A percentile compares a stretch with the other conserved stretches of the same genome.
phyloP scores from a whole-genome alignment of 2,329 filamentous ascomycete genomes.

The Rutstroemia sydowiana region DNA sequence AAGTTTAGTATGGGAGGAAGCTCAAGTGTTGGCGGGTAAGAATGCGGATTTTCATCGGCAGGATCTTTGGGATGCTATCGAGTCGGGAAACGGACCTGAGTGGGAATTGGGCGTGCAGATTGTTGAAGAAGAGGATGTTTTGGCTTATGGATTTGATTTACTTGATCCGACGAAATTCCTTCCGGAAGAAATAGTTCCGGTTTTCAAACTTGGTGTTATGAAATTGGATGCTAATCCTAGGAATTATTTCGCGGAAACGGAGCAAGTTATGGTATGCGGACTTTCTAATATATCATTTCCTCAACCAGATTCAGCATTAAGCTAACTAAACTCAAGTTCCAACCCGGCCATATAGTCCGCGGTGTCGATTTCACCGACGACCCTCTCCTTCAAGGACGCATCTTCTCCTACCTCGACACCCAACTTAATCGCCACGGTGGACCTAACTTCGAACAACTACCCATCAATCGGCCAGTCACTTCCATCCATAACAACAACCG shows the following conservation, averaged over 20 bases:
- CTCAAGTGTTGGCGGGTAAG: conserved; percentile 52
- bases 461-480: conserved; percentile 68
- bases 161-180: conserved; percentile 49
- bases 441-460: conserved; percentile 68
- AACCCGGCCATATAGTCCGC: neutral
- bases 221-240: conserved; percentile 36
- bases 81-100: conserved; percentile 60
- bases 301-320: conserved; percentile 34
- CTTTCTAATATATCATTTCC: neutral
- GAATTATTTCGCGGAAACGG: conserved; percentile 58
- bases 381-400: conserved; percentile 66
- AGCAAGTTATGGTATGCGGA: conserved; percentile 43
- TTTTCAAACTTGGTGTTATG: conserved; percentile 41
- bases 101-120: conserved; percentile 82
- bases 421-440: conserved; percentile 61
- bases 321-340: conserved; percentile 30
- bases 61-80: conserved; percentile 68
- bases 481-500: conserved; percentile 71
- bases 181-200: conserved; percentile 40
- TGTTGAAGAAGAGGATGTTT: conserved; percentile 63
- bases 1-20: conserved; percentile 74
- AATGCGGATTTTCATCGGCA: conserved; percentile 79
- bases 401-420: conserved; percentile 60
- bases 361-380: conserved; percentile 73
- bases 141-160: conserved; percentile 48